These are phyloP conservation scores for Talaromyces rugulosus DNA, from an alignment of 2,329 filamentous ascomycete genomes.

Conservation along the genomic window DNA sequence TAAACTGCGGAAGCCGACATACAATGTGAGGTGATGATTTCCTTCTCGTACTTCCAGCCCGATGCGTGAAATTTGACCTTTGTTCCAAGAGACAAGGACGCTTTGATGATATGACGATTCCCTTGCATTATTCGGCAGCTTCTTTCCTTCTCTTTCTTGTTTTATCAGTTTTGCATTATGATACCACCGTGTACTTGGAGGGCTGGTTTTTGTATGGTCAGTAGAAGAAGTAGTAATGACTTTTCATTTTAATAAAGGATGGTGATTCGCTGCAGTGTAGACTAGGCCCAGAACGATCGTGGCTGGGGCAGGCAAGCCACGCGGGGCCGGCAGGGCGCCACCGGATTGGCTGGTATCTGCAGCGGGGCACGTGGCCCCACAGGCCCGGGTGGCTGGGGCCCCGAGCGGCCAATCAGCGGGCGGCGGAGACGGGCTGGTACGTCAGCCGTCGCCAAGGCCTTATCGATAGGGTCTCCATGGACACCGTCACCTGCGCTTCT, in stretches of 20 bases:
- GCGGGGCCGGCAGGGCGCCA: not conserved
- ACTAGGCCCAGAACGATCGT: not conserved
- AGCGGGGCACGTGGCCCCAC: not conserved
- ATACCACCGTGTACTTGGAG: not conserved
- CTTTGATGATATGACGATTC: not conserved
- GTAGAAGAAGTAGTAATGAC: too few species aligned
- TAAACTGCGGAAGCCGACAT: slow-evolving; percentile 79
- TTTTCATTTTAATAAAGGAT: too few species aligned
- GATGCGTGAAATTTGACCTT: not conserved
- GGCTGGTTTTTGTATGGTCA: not conserved
- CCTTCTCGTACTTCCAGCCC: not conserved
- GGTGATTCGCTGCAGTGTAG: not conserved
- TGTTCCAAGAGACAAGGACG: not conserved
- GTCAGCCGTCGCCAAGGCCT: not conserved
- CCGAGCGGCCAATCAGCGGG: not conserved
- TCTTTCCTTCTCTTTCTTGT: not conserved
- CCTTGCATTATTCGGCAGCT: not conserved
- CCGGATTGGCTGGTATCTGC: not conserved
- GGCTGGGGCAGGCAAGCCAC: not conserved
- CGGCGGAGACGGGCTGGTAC: not conserved
- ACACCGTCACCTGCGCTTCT: not conserved
- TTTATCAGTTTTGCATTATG: not conserved
- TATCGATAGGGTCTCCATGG: slow-evolving; percentile 1
- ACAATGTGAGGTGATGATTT: slow-evolving; percentile 46
- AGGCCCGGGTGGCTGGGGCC: not conserved